phyloP scores from a whole-genome alignment of 108 stramenopile genomes.

The Nannochloropsis gaditana region DNA sequence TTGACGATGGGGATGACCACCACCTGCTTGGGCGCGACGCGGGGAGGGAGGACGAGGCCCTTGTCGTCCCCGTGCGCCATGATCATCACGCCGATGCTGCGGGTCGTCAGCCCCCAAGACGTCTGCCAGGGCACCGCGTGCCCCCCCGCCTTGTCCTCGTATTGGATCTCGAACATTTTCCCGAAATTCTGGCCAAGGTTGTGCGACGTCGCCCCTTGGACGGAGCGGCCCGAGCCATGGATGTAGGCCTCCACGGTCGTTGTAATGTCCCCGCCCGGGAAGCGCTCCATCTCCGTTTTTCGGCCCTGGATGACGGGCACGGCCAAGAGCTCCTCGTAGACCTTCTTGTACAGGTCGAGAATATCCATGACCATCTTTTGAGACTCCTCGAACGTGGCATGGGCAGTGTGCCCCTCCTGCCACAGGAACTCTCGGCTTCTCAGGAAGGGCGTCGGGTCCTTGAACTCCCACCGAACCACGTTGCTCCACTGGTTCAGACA shows the following conservation, averaged over 20 bases:
- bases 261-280: constrained; percentile 92
- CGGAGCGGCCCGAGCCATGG: constrained; percentile 88
- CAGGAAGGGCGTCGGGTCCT: constrained; percentile 96
- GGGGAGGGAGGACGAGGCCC: constrained; percentile 94
- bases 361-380: constrained; percentile 89
- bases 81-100: constrained; percentile 97
- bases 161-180: constrained; percentile 97
- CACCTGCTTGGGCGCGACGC: constrained; percentile 86
- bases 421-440: constrained; percentile 95
- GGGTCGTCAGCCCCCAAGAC: constrained; percentile 95
- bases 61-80: constrained; percentile 99
- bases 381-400: constrained; percentile 89
- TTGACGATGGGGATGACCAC: constrained; percentile 92
- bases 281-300: constrained; percentile 97
- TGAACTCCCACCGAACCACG: constrained; percentile 99
- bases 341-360: constrained; percentile 84
- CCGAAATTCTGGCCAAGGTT: constrained; percentile 99
- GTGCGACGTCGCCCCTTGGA: constrained; percentile 98
- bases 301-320: constrained; percentile 88
- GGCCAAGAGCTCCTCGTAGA: constrained; percentile 96
- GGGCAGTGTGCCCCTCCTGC: constrained; percentile 99
- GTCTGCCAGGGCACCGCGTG: constrained; percentile 88
- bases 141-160: constrained; percentile 74
- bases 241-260: constrained; percentile 99
- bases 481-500: constrained; percentile 98